Evolutionary conservation across 768 basidiomycete species (phyloP).

Genomic region (Mycena galopus): DNA sequence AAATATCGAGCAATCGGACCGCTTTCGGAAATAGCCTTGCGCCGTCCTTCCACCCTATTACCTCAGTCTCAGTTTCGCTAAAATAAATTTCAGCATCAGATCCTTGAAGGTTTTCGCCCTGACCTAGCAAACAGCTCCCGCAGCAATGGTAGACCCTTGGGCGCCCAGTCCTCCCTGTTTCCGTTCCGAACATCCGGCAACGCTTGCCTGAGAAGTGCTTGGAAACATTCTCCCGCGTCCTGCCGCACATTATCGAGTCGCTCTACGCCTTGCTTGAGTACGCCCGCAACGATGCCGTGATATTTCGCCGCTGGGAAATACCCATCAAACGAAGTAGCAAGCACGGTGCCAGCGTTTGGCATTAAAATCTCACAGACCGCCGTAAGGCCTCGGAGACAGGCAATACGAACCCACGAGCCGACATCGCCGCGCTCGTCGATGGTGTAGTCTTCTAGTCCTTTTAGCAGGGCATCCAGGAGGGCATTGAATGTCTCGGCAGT

Average conservation of each 20-base stretch:
- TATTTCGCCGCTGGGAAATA: slow-evolving; percentile 74
- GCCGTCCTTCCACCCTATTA: slow-evolving; percentile 76
- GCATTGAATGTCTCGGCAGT: slow-evolving; percentile 58
- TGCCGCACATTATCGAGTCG: slow-evolving; percentile 92
- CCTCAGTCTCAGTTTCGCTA: slow-evolving; percentile 50
- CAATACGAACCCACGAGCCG: slow-evolving; percentile 93
- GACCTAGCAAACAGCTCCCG: slow-evolving; percentile 68
- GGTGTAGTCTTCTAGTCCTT: slow-evolving; percentile 91
- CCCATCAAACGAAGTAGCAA: slow-evolving; percentile 62
- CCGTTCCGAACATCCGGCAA: slow-evolving; percentile 56
- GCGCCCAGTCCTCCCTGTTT: slow-evolving; percentile 61
- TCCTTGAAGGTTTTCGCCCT: slow-evolving; percentile 32
- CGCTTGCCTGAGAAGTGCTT: slow-evolving; percentile 60
- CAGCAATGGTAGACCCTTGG: slow-evolving; percentile 63
- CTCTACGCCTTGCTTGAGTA: slow-evolving; percentile 92
- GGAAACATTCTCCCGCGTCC: slow-evolving; percentile 76
- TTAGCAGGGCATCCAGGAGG: slow-evolving; percentile 69
- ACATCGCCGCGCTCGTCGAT: slow-evolving; percentile 96
- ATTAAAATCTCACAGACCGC: slow-evolving; percentile 67
- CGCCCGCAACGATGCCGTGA: slow-evolving; percentile 69
- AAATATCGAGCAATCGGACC: slow-evolving; percentile 73
- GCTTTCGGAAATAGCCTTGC: slow-evolving; percentile 82
- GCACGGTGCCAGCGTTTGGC: slow-evolving; percentile 48
- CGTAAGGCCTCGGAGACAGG: slow-evolving; percentile 77
- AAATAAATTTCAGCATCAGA: slow-evolving; percentile 15